These are phyloP conservation scores for Emericellopsis atlantica DNA, from an alignment of 2,329 filamentous ascomycete genomes.

Conservation along the genomic window DNA sequence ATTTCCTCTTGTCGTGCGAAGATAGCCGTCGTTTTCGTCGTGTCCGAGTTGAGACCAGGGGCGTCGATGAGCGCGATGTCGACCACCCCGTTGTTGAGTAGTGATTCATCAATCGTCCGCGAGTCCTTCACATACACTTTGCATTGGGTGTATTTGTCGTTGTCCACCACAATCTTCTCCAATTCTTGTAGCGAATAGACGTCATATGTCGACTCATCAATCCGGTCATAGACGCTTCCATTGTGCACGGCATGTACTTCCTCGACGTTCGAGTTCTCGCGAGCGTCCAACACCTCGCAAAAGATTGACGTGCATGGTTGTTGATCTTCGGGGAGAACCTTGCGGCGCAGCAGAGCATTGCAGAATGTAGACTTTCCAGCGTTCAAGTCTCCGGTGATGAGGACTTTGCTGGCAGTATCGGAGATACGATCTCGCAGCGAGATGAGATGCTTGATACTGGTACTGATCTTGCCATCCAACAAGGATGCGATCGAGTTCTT, in stretches of 20 bases:
- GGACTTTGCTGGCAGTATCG: conserved; percentile 91
- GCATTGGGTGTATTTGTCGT: conserved; percentile 81
- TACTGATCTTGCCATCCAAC: conserved; percentile 85
- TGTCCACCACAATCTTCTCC: conserved; percentile 83
- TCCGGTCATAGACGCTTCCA: conserved; percentile 65
- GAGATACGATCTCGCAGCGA: conserved; percentile 87
- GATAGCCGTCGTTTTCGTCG: conserved; percentile 90
- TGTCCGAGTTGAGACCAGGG: conserved; percentile 89
- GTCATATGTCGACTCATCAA: conserved; percentile 90
- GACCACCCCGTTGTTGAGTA: conserved; percentile 94
- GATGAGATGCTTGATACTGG: conserved; percentile 82
- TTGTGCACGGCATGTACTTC: conserved; percentile 94
- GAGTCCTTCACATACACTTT: conserved; percentile 94
- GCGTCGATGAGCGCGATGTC: conserved; percentile 97
- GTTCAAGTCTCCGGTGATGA: conserved; percentile 92
- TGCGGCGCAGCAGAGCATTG: conserved; percentile 86
- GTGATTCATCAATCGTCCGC: conserved; percentile 77
- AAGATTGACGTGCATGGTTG: conserved; percentile 98
- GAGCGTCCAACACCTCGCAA: conserved; percentile 87
- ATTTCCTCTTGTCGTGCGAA: conserved; percentile 98
- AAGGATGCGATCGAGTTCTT: conserved; percentile 83
- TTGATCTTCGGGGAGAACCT: conserved; percentile 90
- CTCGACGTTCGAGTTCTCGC: conserved; percentile 82
- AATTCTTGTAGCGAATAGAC: conserved; percentile 68
- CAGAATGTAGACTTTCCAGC: conserved; percentile 98